These are phyloP conservation scores for Monosporascus cannonballus DNA, from an alignment of 2,329 filamentous ascomycete species.

Conservation along the genomic window DNA sequence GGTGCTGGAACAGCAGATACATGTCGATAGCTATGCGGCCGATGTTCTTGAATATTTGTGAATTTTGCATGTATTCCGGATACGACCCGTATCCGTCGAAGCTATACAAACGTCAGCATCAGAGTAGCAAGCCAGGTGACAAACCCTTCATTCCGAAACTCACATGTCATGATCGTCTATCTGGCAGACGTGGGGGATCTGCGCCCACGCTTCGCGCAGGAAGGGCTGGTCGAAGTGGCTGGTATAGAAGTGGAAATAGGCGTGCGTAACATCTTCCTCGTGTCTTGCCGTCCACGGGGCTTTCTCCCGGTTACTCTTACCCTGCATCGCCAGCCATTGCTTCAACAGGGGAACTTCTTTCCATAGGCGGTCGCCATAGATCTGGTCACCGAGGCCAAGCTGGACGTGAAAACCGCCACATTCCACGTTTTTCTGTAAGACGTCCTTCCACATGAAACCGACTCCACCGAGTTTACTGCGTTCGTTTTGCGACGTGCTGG, in stretches of 20 bases:
- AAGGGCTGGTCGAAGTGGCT: conserved; percentile 98
- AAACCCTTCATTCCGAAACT: conserved; percentile 34
- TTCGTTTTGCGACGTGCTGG: conserved; percentile 81
- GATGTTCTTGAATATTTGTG: conserved; percentile 97
- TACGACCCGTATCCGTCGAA: conserved; percentile 98
- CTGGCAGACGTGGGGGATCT: conserved; percentile 89
- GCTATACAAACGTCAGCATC: conserved; percentile 37
- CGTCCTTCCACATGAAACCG: conserved; percentile 98
- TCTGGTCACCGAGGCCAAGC: conserved; percentile 85
- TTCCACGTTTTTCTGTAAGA: conserved; percentile 93
- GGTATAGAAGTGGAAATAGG: conserved; percentile 98
- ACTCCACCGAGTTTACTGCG: conserved; percentile 79
- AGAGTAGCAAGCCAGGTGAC: neutral
- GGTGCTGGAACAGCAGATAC: conserved; percentile 97
- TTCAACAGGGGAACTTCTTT: conserved; percentile 89
- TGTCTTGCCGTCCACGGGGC: conserved; percentile 89
- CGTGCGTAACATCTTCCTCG: conserved; percentile 91
- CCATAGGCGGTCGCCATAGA: conserved; percentile 93
- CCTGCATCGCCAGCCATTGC: conserved; percentile 91
- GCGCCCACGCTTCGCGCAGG: conserved; percentile 88
- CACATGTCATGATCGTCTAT: conserved; percentile 98
- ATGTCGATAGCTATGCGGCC: conserved; percentile 92
- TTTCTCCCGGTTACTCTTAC: conserved; percentile 87
- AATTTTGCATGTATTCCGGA: conserved; percentile 96
- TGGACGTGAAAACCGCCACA: conserved; percentile 95